Percentiles rank a stretch among this genome's conserved stretches.
Evolutionary conservation across 225 moss, liverwort and hornwort species (phyloP).

Genomic region (Sphagnum tenellum): DNA sequence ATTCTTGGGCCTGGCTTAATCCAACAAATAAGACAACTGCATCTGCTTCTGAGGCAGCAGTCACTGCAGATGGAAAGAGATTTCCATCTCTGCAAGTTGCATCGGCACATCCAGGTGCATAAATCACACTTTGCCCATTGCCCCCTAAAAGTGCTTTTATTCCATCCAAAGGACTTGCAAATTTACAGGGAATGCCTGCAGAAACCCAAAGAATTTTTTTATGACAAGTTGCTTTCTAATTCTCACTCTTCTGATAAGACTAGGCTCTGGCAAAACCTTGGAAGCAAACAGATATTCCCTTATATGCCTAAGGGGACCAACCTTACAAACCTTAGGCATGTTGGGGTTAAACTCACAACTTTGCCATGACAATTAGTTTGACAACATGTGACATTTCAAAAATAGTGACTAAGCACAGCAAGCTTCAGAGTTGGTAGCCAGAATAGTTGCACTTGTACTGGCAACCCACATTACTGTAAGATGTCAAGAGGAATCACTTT

Average conservation of each 20-base stretch:
- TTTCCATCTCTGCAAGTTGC: constrained; percentile 29
- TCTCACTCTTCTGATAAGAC: no score
- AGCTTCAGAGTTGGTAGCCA: no score
- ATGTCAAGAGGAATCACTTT: neutral
- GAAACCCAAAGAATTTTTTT: neutral
- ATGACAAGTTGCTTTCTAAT: neutral
- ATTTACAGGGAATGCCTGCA: constrained; percentile 72
- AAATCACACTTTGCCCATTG: constrained; percentile 7
- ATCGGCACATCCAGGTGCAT: constrained; percentile 44
- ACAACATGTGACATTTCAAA: neutral
- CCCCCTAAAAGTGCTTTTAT: constrained; percentile 11
- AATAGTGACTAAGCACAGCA: no score
- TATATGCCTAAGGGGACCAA: no score
- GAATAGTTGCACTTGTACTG: neutral
- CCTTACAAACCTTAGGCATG: no score
- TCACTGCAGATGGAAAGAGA: constrained; percentile 23
- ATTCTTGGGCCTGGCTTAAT: constrained; percentile 60
- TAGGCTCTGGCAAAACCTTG: no score
- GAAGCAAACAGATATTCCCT: no score
- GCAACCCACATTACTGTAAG: neutral
- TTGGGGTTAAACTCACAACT: no score
- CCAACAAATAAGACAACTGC: constrained; percentile 63
- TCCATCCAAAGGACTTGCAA: constrained; percentile 44
- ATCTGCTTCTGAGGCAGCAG: constrained; percentile 41
- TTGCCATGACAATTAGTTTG: no score